phyloP scores from a whole-genome alignment of 2,329 filamentous ascomycete genomes.

The Rutstroemia sp. region DNA sequence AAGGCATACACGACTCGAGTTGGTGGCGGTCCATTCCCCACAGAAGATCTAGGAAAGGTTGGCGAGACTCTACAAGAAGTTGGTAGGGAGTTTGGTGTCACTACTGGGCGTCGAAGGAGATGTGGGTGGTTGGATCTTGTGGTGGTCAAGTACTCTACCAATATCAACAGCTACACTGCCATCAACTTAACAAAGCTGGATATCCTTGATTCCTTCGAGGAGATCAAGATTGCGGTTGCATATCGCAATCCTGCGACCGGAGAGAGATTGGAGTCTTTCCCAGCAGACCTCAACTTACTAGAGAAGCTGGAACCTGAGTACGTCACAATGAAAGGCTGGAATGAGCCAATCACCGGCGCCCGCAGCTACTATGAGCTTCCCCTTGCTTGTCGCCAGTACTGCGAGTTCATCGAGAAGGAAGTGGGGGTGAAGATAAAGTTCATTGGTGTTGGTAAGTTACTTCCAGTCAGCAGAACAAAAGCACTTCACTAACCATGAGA shows the following conservation, averaged over 20 bases:
- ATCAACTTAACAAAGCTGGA: conserved; percentile 59
- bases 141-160: conserved; percentile 49
- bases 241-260: conserved; percentile 48
- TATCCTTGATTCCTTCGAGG: conserved; percentile 65
- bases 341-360: conserved; percentile 57
- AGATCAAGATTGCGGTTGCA: conserved; percentile 65
- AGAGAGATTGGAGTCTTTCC: conserved; percentile 53
- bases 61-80: conserved; percentile 42
- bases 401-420: conserved; percentile 41
- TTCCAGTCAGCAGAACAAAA: conserved; percentile 33
- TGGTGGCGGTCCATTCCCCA: conserved; percentile 58
- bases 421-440: conserved; percentile 56
- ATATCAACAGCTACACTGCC: conserved; percentile 30
- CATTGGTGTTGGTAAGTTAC: conserved; percentile 48
- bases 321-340: conserved; percentile 62
- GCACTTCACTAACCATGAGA: neutral
- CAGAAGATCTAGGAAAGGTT: conserved; percentile 44
- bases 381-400: conserved; percentile 5
- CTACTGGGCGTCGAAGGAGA: conserved; percentile 52
- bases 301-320: conserved; percentile 36
- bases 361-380: neutral
- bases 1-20: conserved; percentile 39
- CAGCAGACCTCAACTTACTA: conserved; percentile 51
- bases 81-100: conserved; percentile 34
- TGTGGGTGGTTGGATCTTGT: conserved; percentile 52